phyloP scores from a whole-genome alignment of 2,329 filamentous ascomycete species.

The Penicillium sclerotigenum region DNA sequence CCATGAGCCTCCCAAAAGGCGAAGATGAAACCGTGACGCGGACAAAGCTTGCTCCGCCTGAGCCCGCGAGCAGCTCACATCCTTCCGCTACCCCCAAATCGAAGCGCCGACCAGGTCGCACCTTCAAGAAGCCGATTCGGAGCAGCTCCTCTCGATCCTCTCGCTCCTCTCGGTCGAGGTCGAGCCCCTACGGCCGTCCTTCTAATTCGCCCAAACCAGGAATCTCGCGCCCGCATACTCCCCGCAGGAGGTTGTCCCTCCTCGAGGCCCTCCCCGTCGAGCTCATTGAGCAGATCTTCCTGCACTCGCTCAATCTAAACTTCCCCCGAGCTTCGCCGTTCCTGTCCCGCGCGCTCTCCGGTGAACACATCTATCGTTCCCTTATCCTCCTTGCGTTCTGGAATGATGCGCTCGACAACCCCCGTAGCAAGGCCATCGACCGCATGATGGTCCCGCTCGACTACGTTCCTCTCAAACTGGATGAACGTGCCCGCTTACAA shows the following conservation, averaged over 20 bases:
- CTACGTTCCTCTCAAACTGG: slow-evolving; percentile 29
- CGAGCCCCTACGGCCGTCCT: slow-evolving; percentile 2
- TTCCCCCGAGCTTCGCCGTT: slow-evolving; percentile 43
- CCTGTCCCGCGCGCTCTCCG: slow-evolving; percentile 41
- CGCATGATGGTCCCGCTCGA: slow-evolving; percentile 36
- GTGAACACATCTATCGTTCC: slow-evolving; percentile 40
- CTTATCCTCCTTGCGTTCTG: slow-evolving; percentile 44
- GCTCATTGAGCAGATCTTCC: slow-evolving; percentile 53
- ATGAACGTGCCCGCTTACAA: slow-evolving; percentile 35
- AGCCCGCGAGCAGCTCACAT: neutral
- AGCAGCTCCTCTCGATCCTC: slow-evolving; percentile 2
- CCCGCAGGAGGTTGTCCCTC: slow-evolving; percentile 22
- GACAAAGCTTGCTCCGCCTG: neutral
- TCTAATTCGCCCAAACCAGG: slow-evolving; percentile 1
- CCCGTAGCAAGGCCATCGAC: slow-evolving; percentile 20
- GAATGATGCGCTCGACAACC: slow-evolving; percentile 22
- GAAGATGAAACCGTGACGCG: neutral
- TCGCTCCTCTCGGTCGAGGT: slow-evolving; percentile 7
- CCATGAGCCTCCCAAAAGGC: neutral
- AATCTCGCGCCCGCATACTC: slow-evolving; percentile 2
- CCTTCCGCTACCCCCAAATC: neutral
- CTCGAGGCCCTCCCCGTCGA: slow-evolving; percentile 51
- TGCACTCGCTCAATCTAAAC: slow-evolving; percentile 47
- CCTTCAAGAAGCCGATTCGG: slow-evolving; percentile 9
- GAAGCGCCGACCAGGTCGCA: slow-evolving; percentile 9